Conservation (phyloP, 805 yeast species). For the Hanseniaspora nectarophila region DNA sequence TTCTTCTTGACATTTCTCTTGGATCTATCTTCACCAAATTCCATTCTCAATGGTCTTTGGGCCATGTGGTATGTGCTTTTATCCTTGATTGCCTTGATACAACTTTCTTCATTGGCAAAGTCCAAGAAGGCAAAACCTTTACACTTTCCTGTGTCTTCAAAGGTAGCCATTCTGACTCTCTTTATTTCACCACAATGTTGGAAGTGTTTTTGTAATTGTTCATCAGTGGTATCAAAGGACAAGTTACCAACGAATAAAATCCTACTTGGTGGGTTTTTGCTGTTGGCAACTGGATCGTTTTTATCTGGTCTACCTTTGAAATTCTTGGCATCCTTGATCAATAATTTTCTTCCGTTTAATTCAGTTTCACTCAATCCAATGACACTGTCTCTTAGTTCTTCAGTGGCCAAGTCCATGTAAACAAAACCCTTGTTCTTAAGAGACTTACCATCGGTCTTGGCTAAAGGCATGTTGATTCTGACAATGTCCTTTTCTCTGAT, state of each 20-base stretch:
- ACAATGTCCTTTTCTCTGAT: slow-evolving; percentile 50
- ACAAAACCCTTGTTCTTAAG: slow-evolving; percentile 68
- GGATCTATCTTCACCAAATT: slow-evolving; percentile 90
- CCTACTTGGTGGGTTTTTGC: slow-evolving; percentile 78
- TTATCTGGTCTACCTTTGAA: slow-evolving; percentile 79
- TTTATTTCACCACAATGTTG: slow-evolving; percentile 82
- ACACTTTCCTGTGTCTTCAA: slow-evolving; percentile 90
- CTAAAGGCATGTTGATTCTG: slow-evolving; percentile 70
- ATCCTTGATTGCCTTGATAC: slow-evolving; percentile 70
- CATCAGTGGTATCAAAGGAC: slow-evolving; percentile 82
- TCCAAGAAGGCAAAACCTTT: slow-evolving; percentile 93
- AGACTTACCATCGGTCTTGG: slow-evolving; percentile 44
- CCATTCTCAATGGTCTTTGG: slow-evolving; percentile 70
- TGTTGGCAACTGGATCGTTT: slow-evolving; percentile 35
- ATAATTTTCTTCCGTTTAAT: slow-evolving; percentile 71
- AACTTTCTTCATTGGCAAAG: slow-evolving; percentile 66
- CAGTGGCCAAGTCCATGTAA: slow-evolving; percentile 64
- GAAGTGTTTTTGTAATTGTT: slow-evolving; percentile 65
- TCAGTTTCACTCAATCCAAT: slow-evolving; percentile 57
- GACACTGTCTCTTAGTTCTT: slow-evolving; percentile 48
- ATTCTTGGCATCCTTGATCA: slow-evolving; percentile 69
- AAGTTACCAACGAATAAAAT: slow-evolving; percentile 86
- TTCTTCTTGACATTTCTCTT: slow-evolving; percentile 45
- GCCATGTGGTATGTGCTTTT: slow-evolving; percentile 52
- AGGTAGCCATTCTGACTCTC: slow-evolving; percentile 91